Evolutionary conservation across 805 yeast species (phyloP), one percentile per base, ranked within the genome.

Genomic region (Saturnispora besseyi): DNA sequence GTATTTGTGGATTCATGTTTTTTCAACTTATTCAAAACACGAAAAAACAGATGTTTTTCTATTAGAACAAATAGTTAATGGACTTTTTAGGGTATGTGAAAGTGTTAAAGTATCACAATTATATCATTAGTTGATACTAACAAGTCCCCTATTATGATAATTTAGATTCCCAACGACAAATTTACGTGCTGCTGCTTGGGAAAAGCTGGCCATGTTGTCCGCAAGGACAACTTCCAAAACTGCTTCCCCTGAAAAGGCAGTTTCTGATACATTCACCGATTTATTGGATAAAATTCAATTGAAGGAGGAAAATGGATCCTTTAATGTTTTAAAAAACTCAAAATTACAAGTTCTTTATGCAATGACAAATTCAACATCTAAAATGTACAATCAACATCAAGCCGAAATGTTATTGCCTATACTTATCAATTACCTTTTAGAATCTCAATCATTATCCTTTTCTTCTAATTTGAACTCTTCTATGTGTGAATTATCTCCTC

Each of bases 281-380:
- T 15, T 48, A 10, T 5, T 48, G 1, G 26, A 42, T 41, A 18
- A 48, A 31, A 42, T 42, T 12, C 29, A 38, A 8, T 38, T 22
- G 7, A 5, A 5, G 8, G 36, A 41, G 21, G 33, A 40, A 5
- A 34, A 33, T n/a, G 34, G 41, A 8, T 21, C 32, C 2, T 5
- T 11, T 6, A 34, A 15, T n/a, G 21, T 9, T 3, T 34, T 36
- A 37, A 43, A 43, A n/a, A 49, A 46, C 34, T 30, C 49, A 8
- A 77, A 75, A 59, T 70, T 71, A 51, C 85, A 82, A 54, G 73
- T 76, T 5, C 66, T 82, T 51, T 55, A 76, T 42, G 84, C 87
- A 0, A 63, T 84, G 28, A 77, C 83, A 52, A 68, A 68, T 28
- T 66, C 78, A 12, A 69, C 78, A 6, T 53, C 59, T 3, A 54